Conservation (phyloP, 108 stramenopile genomes). For the Aurantiochytrium sp. region DNA sequence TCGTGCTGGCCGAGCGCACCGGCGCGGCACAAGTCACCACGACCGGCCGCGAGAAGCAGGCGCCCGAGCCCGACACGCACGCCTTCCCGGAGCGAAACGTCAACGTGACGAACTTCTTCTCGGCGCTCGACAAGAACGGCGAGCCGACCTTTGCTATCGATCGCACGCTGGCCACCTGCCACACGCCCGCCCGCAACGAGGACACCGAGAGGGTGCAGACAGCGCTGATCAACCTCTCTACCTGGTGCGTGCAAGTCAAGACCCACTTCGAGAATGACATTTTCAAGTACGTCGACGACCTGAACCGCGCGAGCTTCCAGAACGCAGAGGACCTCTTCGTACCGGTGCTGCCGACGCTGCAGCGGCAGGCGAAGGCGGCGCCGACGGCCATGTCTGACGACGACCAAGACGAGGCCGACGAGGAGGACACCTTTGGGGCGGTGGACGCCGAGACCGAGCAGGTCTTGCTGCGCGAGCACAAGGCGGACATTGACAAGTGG, state of each 20-base stretch:
- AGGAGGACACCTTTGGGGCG: too few relatives aligned
- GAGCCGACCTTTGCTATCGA: neutral
- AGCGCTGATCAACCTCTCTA: neutral
- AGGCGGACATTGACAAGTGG: neutral
- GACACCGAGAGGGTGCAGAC: neutral
- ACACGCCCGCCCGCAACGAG: constrained; percentile 10
- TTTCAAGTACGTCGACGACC: neutral
- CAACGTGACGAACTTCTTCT: neutral
- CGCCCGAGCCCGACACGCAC: neutral
- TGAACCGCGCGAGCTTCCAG: neutral
- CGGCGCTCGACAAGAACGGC: neutral
- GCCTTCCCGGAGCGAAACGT: neutral
- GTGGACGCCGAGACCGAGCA: neutral
- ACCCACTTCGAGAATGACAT: neutral
- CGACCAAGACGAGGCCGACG: neutral
- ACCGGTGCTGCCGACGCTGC: neutral
- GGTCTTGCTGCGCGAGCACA: neutral
- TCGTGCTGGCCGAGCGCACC: neutral
- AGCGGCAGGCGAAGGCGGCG: too few relatives aligned
- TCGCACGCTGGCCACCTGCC: neutral
- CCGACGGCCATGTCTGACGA: too few relatives aligned
- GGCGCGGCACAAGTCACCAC: neutral
- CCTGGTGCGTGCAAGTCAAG: neutral
- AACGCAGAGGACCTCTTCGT: neutral
- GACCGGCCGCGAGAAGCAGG: neutral